Evolutionary conservation across 75 land plant species (phyloP).

Genomic region (Pinus albicaulis): DNA sequence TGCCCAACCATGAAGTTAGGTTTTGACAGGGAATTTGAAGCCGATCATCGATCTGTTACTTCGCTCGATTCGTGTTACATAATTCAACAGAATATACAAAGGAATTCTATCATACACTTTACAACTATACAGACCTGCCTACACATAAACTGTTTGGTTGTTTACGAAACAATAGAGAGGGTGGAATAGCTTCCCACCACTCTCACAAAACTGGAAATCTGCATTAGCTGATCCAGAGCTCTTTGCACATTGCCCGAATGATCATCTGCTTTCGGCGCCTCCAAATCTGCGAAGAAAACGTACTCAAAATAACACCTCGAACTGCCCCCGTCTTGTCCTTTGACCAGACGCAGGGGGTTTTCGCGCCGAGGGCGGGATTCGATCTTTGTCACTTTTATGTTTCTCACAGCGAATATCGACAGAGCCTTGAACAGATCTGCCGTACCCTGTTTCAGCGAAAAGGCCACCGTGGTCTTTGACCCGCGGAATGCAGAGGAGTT

Average conservation of each 20-base stretch:
- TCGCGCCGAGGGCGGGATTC: slow-evolving; percentile 19
- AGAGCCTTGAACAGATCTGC: slow-evolving; percentile 32
- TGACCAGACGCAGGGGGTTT: slow-evolving; percentile 18
- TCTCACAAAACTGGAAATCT: neutral
- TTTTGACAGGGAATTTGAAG: too few relatives aligned
- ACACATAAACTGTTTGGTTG: too few relatives aligned
- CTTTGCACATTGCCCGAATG: neutral
- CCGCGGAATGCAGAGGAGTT: too few relatives aligned
- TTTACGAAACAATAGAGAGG: neutral
- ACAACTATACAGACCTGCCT: too few relatives aligned
- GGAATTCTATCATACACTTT: too few relatives aligned
- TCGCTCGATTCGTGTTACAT: too few relatives aligned
- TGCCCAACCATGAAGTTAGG: too few relatives aligned
- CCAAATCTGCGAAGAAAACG: slow-evolving; percentile 30
- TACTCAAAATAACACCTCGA: slow-evolving; percentile 27
- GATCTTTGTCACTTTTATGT: slow-evolving; percentile 13
- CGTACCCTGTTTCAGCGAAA: slow-evolving; percentile 20
- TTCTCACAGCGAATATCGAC: slow-evolving; percentile 17
- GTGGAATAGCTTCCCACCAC: neutral
- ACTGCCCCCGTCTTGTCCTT: neutral
- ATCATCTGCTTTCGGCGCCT: slow-evolving; percentile 15
- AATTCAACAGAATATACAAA: too few relatives aligned
- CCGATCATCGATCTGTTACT: too few relatives aligned
- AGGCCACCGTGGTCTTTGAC: slow-evolving; percentile 30
- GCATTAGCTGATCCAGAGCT: slow-evolving; percentile 13